Evolutionary conservation across 805 yeast genomes (phyloP).

Genomic region (Metschnikowia santaceciliae): DNA sequence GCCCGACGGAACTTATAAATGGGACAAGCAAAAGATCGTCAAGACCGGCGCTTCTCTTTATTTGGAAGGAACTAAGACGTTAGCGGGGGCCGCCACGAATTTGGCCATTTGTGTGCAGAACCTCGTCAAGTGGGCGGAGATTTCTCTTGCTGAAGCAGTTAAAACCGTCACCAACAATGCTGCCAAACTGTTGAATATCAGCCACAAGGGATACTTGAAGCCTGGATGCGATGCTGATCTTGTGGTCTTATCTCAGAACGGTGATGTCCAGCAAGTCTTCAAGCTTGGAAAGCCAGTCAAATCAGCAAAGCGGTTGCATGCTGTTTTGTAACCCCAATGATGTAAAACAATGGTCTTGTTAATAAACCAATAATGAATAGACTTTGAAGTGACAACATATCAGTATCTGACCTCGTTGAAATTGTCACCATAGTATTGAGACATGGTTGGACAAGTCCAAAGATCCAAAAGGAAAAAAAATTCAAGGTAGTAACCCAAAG

Average conservation of each 20-base stretch:
- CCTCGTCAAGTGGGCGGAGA: conserved; percentile 46
- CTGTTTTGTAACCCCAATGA: conserved; percentile 1
- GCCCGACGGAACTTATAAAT: conserved; percentile 52
- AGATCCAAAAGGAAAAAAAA: too few species aligned
- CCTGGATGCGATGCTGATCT: conserved; percentile 57
- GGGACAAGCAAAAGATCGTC: conserved; percentile 46
- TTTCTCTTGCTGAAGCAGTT: conserved; percentile 50
- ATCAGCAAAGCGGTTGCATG: conserved; percentile 3
- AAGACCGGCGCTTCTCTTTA: conserved; percentile 46
- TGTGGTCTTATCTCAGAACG: conserved; percentile 41
- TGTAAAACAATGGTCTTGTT: background rate
- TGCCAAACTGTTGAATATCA: conserved; percentile 44
- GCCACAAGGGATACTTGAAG: conserved; percentile 47
- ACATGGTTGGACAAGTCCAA: too few species aligned
- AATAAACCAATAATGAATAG: too few species aligned
- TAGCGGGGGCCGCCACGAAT: conserved; percentile 61
- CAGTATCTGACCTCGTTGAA: too few species aligned
- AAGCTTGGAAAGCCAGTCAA: conserved; percentile 39
- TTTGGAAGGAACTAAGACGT: conserved; percentile 51
- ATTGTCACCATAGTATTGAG: too few species aligned
- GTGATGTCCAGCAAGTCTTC: conserved; percentile 46
- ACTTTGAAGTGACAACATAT: too few species aligned
- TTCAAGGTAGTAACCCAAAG: too few species aligned
- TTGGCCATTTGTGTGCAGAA: conserved; percentile 49
- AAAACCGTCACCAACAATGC: conserved; percentile 53